phyloP scores from a whole-genome alignment of 345 rosid genomes.

The Eucalyptus caleyi region DNA sequence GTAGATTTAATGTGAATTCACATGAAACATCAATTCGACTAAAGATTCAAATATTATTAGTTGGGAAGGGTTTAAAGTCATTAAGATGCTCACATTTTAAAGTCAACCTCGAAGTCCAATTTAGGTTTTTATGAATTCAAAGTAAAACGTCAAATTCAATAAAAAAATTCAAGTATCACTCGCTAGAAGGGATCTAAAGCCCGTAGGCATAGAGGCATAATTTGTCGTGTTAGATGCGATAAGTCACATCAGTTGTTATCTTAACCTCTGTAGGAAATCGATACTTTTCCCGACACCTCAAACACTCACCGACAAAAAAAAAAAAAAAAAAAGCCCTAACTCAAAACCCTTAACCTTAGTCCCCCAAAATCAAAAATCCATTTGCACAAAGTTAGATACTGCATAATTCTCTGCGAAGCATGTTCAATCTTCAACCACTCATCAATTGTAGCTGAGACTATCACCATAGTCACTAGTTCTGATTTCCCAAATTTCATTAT shows the following conservation, averaged over 20 bases:
- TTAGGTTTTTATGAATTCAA: background rate
- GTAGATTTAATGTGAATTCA: background rate
- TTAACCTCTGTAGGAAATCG: background rate
- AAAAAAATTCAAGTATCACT: background rate
- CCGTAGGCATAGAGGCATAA: background rate
- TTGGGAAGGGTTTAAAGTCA: background rate
- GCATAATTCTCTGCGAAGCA: background rate
- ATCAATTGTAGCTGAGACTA: background rate
- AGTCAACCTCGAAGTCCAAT: background rate
- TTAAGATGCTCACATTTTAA: background rate
- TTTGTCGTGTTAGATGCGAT: background rate
- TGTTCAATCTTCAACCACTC: background rate
- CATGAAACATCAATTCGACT: background rate
- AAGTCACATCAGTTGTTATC: background rate
- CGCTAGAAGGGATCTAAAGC: background rate
- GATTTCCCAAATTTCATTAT: background rate
- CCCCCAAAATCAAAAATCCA: background rate
- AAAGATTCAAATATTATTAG: background rate
- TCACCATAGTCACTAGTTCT: background rate
- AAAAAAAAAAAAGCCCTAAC: background rate
- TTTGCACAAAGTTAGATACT: background rate
- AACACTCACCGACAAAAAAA: background rate
- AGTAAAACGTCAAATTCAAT: background rate
- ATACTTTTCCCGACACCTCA: background rate
- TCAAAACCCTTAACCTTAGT: background rate